These are phyloP conservation scores for Fomitopsis palustris DNA, from an alignment of 1,284 basidiomycete species.

Conservation along the genomic window DNA sequence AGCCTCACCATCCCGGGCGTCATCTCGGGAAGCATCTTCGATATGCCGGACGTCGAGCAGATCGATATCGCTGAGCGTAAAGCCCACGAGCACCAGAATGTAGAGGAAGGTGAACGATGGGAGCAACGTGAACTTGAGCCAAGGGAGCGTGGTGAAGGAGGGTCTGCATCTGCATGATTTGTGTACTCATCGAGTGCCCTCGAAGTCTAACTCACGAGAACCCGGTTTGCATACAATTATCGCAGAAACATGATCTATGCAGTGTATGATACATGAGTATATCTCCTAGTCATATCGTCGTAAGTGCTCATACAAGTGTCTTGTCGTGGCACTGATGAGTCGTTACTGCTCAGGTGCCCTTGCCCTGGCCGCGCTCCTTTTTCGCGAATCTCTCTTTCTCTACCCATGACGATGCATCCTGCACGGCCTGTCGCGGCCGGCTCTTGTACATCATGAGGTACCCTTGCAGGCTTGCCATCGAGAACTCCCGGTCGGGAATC, in stretches of 20 bases:
- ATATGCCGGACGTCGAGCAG: neutral
- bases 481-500: constrained; percentile 62
- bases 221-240: too few species aligned
- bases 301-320: neutral
- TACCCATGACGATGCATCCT: constrained; percentile 26
- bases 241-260: too few species aligned
- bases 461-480: constrained; percentile 74
- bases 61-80: neutral
- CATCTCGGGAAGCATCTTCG: neutral
- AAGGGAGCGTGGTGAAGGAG: too few species aligned
- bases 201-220: too few species aligned
- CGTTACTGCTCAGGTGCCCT: too few species aligned
- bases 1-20: neutral
- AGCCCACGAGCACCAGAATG: neutral
- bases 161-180: too few species aligned
- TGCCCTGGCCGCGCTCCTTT: neutral
- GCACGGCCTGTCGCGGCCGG: constrained; percentile 54
- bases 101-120: too few species aligned
- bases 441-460: constrained; percentile 72
- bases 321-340: neutral
- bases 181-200: too few species aligned
- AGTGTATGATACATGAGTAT: too few species aligned
- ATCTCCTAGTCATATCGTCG: too few species aligned
- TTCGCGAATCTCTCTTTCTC: constrained; percentile 13
- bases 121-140: too few species aligned